Evolutionary conservation across 805 yeast genomes (phyloP).

Genomic region (Lipomyces lipofer): DNA sequence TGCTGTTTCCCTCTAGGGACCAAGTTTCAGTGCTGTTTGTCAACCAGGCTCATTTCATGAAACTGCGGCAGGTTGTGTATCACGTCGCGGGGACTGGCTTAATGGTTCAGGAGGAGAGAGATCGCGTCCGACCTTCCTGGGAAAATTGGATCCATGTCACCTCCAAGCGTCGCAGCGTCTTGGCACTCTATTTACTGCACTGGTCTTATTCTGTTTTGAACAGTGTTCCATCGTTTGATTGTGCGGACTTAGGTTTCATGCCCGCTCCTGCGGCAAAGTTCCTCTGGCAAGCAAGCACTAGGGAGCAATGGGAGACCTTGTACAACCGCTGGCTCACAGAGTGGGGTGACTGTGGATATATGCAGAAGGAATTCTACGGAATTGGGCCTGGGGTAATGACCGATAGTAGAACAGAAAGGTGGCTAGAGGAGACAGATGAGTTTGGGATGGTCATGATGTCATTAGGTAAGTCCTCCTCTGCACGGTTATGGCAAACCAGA

Average conservation of each 20-base stretch:
- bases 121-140: not conserved
- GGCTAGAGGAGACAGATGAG: not conserved
- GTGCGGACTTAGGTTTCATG: not conserved
- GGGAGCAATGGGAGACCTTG: not conserved
- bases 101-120: not conserved
- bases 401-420: not conserved
- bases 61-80: not conserved
- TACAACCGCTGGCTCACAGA: not conserved
- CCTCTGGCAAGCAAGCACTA: not conserved
- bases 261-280: not conserved
- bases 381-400: not conserved
- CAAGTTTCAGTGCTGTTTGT: not conserved
- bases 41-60: not conserved
- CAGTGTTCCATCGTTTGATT: not conserved
- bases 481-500: not conserved
- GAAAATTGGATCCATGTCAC: not conserved
- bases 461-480: not conserved
- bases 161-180: not conserved
- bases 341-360: not conserved
- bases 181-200: not conserved
- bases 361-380: not conserved
- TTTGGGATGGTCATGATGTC: not conserved
- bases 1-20: not conserved
- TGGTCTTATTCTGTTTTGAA: not conserved
- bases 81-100: not conserved